Percentiles rank a stretch among this genome's conserved stretches.
These are phyloP conservation scores for Mimosa pudica DNA, from an alignment of 306 rosid genomes.

Conservation along the genomic window DNA sequence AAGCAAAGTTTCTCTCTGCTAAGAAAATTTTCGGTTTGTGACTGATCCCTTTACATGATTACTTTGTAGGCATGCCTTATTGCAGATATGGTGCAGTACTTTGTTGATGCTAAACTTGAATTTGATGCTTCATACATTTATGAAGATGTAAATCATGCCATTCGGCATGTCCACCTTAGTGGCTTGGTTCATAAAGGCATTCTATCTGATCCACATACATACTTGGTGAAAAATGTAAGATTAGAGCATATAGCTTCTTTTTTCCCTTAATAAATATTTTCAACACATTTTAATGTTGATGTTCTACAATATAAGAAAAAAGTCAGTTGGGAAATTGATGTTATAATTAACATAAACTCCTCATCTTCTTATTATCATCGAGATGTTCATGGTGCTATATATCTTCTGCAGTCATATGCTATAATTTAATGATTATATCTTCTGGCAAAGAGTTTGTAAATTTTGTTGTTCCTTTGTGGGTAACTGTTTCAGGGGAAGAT, in stretches of 20 bases:
- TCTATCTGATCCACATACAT: slow-evolving; percentile 74
- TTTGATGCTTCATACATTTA: slow-evolving; percentile 89
- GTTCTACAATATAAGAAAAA: slow-evolving; percentile 22
- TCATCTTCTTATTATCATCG: background rate
- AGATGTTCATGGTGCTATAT: slow-evolving; percentile 9
- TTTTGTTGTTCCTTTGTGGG: slow-evolving; percentile 29
- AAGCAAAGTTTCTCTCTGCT: slow-evolving; percentile 25
- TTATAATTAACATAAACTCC: slow-evolving; percentile 32
- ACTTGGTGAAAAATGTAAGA: slow-evolving; percentile 84
- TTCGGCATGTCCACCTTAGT: slow-evolving; percentile 83
- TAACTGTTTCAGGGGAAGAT: slow-evolving; percentile 66
- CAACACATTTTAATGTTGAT: slow-evolving; percentile 31
- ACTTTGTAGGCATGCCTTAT: slow-evolving; percentile 92
- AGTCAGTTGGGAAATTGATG: slow-evolving; percentile 21
- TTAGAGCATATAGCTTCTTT: slow-evolving; percentile 28
- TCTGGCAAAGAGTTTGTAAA: slow-evolving; percentile 22
- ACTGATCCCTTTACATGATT: slow-evolving; percentile 35
- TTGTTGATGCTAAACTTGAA: slow-evolving; percentile 87
- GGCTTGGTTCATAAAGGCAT: slow-evolving; percentile 86
- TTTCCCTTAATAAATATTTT: slow-evolving; percentile 5
- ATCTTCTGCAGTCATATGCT: slow-evolving; percentile 11
- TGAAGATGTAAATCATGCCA: slow-evolving; percentile 90
- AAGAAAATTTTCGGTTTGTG: slow-evolving; percentile 15
- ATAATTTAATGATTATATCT: slow-evolving; percentile 24
- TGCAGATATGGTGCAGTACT: slow-evolving; percentile 93